Evolutionary conservation across 345 rosid species (phyloP), one percentile per base, ranked within the genome.

Genomic region (Citropsis articulata): DNA sequence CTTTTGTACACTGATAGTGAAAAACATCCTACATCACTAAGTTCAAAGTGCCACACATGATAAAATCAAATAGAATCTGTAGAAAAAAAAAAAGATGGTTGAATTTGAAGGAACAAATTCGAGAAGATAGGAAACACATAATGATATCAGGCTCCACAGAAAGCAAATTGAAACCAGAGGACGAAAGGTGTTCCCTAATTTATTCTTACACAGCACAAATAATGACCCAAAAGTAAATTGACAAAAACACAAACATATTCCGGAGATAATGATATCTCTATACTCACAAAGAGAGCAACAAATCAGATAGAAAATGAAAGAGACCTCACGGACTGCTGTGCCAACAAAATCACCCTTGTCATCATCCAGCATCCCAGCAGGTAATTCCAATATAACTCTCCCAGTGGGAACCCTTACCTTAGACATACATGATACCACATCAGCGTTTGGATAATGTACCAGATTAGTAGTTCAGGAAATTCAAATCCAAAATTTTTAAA

Each of bases 361-460:
- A 84, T 84, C 97, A 86, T 91, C 94, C 88, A 91, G 82, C 98
- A 92, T 95, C 74, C 99, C 99, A 81, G 99, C 99, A 59, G 98
- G 98, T 89, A 95, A 79, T 80, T 95, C 98, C 89, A 95, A 77
- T 42, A 93, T 83, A 77, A 86, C 48, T 84, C 86, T 88, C 79
- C 98, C 99, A 18, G 93, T 83, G 14, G 99, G 99, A 78, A 92
- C 99, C 77, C 98, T 81, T 82, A 81, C 97, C 98, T 95, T 89
- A 27, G 27, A 85, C n/a, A 84, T 53, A 24, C 75, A 70, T 6
- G 65, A 50, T 30, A 68, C 42, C 28, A 57, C 60, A 56, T 73
- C 55, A 81, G 78, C 38, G 7, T 28, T 66, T 36, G 67, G 48
- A 73, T 27, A 8, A 61, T 77, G 59, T 7, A 50, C 53, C 59